Base-by-base conservation (phyloP, 2,329 filamentous ascomycete genomes). In the Clarireedia sp. region DNA sequence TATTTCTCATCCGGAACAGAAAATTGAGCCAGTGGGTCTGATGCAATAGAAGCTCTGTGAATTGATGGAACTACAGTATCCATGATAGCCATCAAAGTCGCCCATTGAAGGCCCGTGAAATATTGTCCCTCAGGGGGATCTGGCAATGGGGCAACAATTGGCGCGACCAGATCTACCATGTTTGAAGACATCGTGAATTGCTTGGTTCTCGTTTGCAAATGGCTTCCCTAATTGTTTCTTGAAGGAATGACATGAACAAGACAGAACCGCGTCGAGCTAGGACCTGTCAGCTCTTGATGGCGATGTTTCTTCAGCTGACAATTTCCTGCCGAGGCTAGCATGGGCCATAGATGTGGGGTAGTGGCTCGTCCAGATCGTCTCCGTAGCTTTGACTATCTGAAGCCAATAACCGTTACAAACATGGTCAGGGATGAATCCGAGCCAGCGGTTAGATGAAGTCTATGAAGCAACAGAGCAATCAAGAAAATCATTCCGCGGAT, bases 51-150 rank as follows among this genome's bases (percentile, higher is more conserved):
- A 14, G 73, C 70, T 14, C 73, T 66, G 19, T 73, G 74, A 58
- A 88, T 74, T 19, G 82, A 77, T 2, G 85, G 83, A 33, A 89
- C 70, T 17, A 81, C 69, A n/a, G 77, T 78, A 60, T 84, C 80
- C 41, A 83, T 67, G 6, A 84, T 68, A 2, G 80, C 72, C 60
- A 77, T 72, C 43, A 83, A 64, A 2, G 77, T 75, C 40, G 72
- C 67, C 81, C 81, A 84, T 69, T 82, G 77, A 17, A 70, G 67
- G 48, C 73, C 69, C 41, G 68, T 71, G 63, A 78, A 75, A 64
- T 74, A 76, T 58, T 68, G 63, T 5, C 62, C 64, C 0, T 59
- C 9, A 19, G 67, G 66, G 5, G 62, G 55, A 38, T 62, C 60
- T 2, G 69, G 68, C 5, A 70, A 49, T 10, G 62, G 56, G 40